Percentiles rank a stretch among this genome's conserved stretches.
Conservation (phyloP, 371 early-diverging fungal species). For the Nematocida sp. region DNA sequence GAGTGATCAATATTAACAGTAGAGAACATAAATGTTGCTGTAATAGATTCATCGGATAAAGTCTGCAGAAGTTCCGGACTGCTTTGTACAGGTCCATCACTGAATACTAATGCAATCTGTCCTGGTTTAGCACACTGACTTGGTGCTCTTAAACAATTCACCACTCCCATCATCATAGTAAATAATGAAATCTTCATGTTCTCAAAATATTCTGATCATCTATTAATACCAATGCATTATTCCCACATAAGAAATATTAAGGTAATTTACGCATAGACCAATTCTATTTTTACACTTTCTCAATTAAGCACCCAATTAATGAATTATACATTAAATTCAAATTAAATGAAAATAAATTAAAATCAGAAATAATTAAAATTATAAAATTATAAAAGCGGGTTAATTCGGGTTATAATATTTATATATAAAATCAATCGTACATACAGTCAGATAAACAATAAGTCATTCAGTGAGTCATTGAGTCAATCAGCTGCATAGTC, state of each 20-base stretch:
- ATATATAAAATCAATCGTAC: no score
- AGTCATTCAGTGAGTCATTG: no score
- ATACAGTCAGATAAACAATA: no score
- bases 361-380: no score
- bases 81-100: slow-evolving; percentile 64
- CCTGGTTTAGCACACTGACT: slow-evolving; percentile 63
- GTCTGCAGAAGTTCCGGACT: slow-evolving; percentile 57
- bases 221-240: slow-evolving; percentile 25
- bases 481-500: not conserved
- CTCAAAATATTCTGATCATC: not conserved
- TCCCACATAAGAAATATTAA: slow-evolving; percentile 1
- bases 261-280: not conserved
- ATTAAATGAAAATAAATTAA: no score
- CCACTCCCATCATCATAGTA: not conserved
- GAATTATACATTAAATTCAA: not conserved
- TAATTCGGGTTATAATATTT: no score
- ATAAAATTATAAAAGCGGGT: no score
- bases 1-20: slow-evolving; percentile 49
- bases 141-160: slow-evolving; percentile 38
- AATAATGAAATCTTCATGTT: slow-evolving; percentile 11
- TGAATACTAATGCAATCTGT: slow-evolving; percentile 67
- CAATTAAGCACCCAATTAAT: not conserved
- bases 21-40: slow-evolving; percentile 65
- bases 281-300: not conserved
- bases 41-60: slow-evolving; percentile 46